phyloP scores from a whole-genome alignment of 176 grass and related monocot genomes.

The Phoenix dactylifera region DNA sequence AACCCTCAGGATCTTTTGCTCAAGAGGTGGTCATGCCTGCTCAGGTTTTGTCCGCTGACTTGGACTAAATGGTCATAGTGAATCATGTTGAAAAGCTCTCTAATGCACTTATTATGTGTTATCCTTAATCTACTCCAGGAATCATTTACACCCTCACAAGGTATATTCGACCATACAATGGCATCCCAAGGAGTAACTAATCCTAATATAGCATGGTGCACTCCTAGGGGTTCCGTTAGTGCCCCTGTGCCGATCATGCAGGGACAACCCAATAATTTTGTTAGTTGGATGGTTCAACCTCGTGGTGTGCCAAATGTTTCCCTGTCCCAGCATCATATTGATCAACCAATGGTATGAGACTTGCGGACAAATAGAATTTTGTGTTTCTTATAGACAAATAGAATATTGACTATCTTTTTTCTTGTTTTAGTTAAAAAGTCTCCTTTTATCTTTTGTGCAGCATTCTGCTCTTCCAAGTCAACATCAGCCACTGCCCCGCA shows the following conservation, averaged over 20 bases:
- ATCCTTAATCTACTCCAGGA: conserved; percentile 25
- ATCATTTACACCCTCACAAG: conserved; percentile 21
- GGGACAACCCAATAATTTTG: conserved; percentile 25
- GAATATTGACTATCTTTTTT: background rate
- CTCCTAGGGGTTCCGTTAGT: conserved; percentile 12
- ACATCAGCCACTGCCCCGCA: conserved; percentile 24
- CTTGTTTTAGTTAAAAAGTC: background rate
- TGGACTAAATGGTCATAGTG: background rate
- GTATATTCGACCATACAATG: conserved; percentile 27
- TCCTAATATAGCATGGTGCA: conserved; percentile 27
- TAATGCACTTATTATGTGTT: background rate
- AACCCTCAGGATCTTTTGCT: conserved; percentile 32
- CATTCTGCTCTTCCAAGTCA: conserved; percentile 16
- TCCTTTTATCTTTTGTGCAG: conserved; percentile 5
- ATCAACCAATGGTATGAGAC: conserved; percentile 21
- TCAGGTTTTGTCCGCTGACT: conserved; percentile 6
- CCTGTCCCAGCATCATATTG: conserved; percentile 11
- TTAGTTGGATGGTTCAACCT: conserved; percentile 29
- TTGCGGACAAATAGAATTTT: background rate
- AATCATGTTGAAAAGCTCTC: conserved; percentile 3
- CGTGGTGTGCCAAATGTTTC: conserved; percentile 17
- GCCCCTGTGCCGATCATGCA: conserved; percentile 11
- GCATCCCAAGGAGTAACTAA: conserved; percentile 18
- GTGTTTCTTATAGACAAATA: background rate
- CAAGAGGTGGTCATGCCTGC: conserved; percentile 27